These are phyloP conservation scores for Acidiella bohemica DNA, from an alignment of 495 filamentous ascomycete species.

Conservation along the genomic window DNA sequence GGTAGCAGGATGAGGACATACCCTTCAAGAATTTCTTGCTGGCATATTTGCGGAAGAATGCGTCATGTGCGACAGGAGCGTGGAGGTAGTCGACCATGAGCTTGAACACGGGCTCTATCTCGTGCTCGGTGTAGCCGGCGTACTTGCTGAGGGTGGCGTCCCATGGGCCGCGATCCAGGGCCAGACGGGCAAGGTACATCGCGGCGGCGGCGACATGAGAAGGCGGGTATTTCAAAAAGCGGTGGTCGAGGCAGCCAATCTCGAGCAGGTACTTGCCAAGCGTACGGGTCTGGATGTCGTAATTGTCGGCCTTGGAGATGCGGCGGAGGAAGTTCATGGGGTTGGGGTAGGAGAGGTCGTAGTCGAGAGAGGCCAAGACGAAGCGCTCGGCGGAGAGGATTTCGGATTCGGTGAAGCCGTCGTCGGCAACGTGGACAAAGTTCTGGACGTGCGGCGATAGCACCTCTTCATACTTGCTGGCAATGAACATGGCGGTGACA, in stretches of 20 bases:
- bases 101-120: constrained; percentile 81
- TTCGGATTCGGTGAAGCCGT: constrained; percentile 89
- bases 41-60: constrained; percentile 98
- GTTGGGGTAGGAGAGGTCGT: constrained; percentile 96
- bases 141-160: constrained; percentile 85
- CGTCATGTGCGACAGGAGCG: constrained; percentile 77
- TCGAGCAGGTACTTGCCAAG: constrained; percentile 98
- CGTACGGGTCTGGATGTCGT: constrained; percentile 93
- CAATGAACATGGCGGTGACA: constrained; percentile 98
- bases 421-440: constrained; percentile 92
- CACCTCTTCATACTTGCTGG: constrained; percentile 97
- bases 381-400: constrained; percentile 96
- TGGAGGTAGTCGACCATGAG: constrained; percentile 93
- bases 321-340: constrained; percentile 98
- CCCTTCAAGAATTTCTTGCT: constrained; percentile 98
- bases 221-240: constrained; percentile 73
- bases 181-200: constrained; percentile 88
- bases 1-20: constrained; percentile 25
- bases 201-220: constrained; percentile 82
- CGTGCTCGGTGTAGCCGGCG: constrained; percentile 80
- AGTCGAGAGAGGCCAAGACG: constrained; percentile 77
- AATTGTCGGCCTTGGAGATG: constrained; percentile 96
- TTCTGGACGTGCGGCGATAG: constrained; percentile 91
- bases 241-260: constrained; percentile 86
- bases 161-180: constrained; percentile 81